These are phyloP conservation scores for Rhizopus delemar DNA, from an alignment of 371 early-diverging fungal genomes.

Conservation along the genomic window DNA sequence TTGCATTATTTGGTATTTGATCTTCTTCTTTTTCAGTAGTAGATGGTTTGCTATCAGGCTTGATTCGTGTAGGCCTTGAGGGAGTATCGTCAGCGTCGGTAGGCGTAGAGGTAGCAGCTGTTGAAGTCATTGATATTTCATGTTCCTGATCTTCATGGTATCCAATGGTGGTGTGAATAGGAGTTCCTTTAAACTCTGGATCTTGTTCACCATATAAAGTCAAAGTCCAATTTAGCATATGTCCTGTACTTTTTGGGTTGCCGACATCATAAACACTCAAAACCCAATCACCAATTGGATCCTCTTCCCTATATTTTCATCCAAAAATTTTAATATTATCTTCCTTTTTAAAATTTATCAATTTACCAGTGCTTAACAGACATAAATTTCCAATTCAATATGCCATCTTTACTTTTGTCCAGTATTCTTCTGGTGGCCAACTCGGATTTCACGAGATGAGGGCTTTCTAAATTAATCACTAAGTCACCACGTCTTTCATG, in stretches of 20 bases:
- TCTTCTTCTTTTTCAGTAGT: neutral
- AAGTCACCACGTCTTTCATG: constrained; percentile 85
- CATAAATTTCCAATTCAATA: constrained; percentile 94
- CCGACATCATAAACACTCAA: constrained; percentile 64
- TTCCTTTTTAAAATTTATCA: neutral
- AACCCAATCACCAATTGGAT: constrained; percentile 82
- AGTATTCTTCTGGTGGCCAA: constrained; percentile 66
- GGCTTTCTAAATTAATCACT: constrained; percentile 73
- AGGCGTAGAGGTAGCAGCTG: constrained; percentile 4
- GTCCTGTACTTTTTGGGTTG: constrained; percentile 46
- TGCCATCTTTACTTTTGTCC: constrained; percentile 75
- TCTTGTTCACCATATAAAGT: constrained; percentile 68
- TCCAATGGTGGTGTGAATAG: constrained; percentile 19
- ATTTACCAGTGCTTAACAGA: constrained; percentile 92
- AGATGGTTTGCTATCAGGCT: constrained; percentile 4
- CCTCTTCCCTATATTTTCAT: constrained; percentile 66
- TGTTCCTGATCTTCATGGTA: constrained; percentile 21
- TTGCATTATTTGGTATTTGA: neutral
- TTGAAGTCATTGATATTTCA: constrained; percentile 10
- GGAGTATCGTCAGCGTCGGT: constrained; percentile 17
- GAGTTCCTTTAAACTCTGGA: constrained; percentile 34
- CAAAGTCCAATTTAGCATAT: constrained; percentile 65
- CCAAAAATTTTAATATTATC: neutral
- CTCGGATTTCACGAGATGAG: constrained; percentile 63
- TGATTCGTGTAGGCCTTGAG: constrained; percentile 28